These are phyloP conservation scores for Sporothrix globosa DNA, from an alignment of 2,329 filamentous ascomycete genomes.

Conservation along the genomic window DNA sequence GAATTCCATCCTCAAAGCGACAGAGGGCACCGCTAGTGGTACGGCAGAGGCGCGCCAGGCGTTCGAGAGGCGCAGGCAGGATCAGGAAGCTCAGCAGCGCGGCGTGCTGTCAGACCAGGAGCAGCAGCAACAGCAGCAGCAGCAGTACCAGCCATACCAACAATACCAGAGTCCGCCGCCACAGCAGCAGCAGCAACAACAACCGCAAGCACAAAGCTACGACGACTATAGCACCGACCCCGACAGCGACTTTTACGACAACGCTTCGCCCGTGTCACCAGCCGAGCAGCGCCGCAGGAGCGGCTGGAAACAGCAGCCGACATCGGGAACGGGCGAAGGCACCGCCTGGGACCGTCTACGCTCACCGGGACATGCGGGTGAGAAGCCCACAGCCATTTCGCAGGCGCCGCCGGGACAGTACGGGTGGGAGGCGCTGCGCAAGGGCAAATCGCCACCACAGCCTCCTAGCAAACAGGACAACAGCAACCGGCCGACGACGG, in stretches of 20 bases:
- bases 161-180: too few relatives aligned
- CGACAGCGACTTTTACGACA: conserved; percentile 32
- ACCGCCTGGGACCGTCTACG: conserved; percentile 38
- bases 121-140: not conserved
- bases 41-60: not conserved
- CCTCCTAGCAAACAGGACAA: not conserved
- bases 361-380: not conserved
- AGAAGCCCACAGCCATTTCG: conserved; percentile 7
- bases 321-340: not conserved
- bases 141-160: not conserved
- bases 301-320: conserved; percentile 25
- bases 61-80: not conserved
- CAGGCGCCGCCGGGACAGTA: conserved; percentile 15
- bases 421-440: conserved; percentile 21
- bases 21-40: too few relatives aligned
- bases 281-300: conserved; percentile 19
- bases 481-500: conserved; percentile 12
- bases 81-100: not conserved
- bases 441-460: conserved; percentile 6
- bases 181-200: not conserved
- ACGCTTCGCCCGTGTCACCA: conserved; percentile 36
- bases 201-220: not conserved
- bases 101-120: not conserved
- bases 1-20: too few relatives aligned
- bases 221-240: conserved; percentile 18